A percentile compares a stretch with the other conserved stretches of the same genome.
phyloP scores from a whole-genome alignment of 805 yeast genomes.

The Lipomyces yamadae region DNA sequence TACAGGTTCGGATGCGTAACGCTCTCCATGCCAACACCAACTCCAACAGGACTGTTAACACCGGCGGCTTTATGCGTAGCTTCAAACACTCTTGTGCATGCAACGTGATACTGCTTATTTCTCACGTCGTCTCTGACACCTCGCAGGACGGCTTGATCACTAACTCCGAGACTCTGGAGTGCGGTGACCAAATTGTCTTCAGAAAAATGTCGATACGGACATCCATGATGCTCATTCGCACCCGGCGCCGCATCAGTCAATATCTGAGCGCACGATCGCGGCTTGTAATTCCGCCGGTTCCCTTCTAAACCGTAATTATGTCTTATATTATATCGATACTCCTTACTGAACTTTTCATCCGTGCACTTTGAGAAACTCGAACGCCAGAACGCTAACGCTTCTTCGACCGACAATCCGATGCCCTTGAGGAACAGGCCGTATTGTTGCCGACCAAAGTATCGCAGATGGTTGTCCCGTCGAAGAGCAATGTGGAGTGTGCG shows the following conservation, averaged over 20 bases:
- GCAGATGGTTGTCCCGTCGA: conserved; percentile 67
- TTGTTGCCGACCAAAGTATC: conserved; percentile 84
- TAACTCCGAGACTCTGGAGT: conserved; percentile 67
- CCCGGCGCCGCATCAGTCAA: conserved; percentile 64
- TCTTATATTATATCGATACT: conserved; percentile 84
- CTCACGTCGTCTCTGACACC: conserved; percentile 70
- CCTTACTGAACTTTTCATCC: conserved; percentile 80
- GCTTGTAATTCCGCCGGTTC: conserved; percentile 78
- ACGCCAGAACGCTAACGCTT: conserved; percentile 85
- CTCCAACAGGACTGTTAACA: conserved; percentile 44
- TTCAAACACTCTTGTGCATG: conserved; percentile 90
- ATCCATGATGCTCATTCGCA: conserved; percentile 79
- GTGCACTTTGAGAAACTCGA: conserved; percentile 68
- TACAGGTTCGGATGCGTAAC: conserved; percentile 88
- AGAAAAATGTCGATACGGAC: conserved; percentile 83
- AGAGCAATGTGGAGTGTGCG: conserved; percentile 67
- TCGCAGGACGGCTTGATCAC: conserved; percentile 58
- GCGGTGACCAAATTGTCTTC: conserved; percentile 64
- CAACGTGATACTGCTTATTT: conserved; percentile 75
- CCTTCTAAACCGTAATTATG: conserved; percentile 95
- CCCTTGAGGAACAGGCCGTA: conserved; percentile 84
- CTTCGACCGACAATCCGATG: conserved; percentile 84
- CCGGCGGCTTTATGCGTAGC: conserved; percentile 54
- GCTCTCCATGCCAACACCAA: conserved; percentile 51
- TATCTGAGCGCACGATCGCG: conserved; percentile 83